These are phyloP conservation scores for Buxus sempervirens DNA, from an alignment of 164 flowering plant genomes.

Conservation along the genomic window DNA sequence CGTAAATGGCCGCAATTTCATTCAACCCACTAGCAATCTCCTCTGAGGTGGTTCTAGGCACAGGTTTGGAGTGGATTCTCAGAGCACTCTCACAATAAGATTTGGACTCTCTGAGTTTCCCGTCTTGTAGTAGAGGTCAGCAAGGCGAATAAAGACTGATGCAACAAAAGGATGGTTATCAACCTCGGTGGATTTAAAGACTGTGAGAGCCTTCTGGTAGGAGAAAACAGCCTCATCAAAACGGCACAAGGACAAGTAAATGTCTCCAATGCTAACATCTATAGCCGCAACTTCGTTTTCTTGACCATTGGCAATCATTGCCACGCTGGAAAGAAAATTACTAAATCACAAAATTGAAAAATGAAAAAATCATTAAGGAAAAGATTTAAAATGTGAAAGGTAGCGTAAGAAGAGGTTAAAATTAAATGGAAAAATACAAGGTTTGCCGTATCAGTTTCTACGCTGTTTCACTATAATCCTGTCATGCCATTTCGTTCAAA, in stretches of 20 bases:
- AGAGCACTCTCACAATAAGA: conserved; percentile 49
- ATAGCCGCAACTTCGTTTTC: conserved; percentile 40
- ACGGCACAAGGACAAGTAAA: conserved; percentile 41
- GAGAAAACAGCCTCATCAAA: conserved; percentile 51
- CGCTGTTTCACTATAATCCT: too few relatives aligned
- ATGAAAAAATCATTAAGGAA: too few relatives aligned
- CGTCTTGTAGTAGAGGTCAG: conserved; percentile 49
- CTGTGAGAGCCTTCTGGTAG: conserved; percentile 47
- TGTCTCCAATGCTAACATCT: conserved; percentile 52
- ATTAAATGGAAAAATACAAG: too few relatives aligned
- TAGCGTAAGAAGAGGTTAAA: too few relatives aligned
- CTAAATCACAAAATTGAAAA: too few relatives aligned
- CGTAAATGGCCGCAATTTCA: conserved; percentile 45
- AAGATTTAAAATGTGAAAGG: too few relatives aligned
- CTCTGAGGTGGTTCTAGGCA: conserved; percentile 33
- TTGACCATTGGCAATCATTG: conserved; percentile 38
- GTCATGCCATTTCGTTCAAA: too few relatives aligned
- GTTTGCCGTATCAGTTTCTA: too few relatives aligned
- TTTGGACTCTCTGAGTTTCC: conserved; percentile 53
- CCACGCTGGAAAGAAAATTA: conserved; percentile 46
- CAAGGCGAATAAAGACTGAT: conserved; percentile 48
- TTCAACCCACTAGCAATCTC: conserved; percentile 47
- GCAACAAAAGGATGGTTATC: conserved; percentile 50
- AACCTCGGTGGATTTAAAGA: conserved; percentile 39
- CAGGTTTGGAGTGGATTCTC: conserved; percentile 32